Evolutionary conservation across 2,329 filamentous ascomycete species (phyloP).

Genomic region (Sphaerulina vaccinii): DNA sequence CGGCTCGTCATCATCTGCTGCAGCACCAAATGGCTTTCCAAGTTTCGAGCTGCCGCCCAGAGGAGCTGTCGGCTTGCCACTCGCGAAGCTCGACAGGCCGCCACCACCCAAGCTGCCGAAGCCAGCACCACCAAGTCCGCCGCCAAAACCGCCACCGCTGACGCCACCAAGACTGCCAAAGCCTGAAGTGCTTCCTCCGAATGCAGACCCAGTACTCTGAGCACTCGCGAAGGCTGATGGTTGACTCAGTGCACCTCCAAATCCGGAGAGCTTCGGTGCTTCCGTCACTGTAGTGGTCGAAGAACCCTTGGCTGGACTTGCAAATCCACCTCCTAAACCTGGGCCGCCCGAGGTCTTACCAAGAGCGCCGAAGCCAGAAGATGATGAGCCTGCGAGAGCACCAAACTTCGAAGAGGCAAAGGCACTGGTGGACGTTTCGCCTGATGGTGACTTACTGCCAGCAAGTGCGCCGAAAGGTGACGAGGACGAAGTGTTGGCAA

Average conservation of each 20-base stretch:
- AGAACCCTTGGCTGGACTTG: slow-evolving; percentile 37
- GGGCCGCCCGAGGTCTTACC: slow-evolving; percentile 34
- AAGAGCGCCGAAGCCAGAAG: slow-evolving; percentile 41
- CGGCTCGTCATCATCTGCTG: slow-evolving; percentile 54
- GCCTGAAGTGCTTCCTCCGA: slow-evolving; percentile 35
- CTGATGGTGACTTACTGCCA: slow-evolving; percentile 36
- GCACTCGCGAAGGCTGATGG: slow-evolving; percentile 33
- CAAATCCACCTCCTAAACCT: slow-evolving; percentile 34
- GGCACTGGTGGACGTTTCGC: slow-evolving; percentile 41
- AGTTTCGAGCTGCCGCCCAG: slow-evolving; percentile 51
- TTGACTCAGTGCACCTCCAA: slow-evolving; percentile 42
- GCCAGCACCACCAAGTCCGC: slow-evolving; percentile 26
- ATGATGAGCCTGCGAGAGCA: slow-evolving; percentile 41
- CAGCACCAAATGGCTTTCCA: slow-evolving; percentile 67
- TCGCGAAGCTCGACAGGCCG: slow-evolving; percentile 66
- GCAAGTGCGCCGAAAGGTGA: slow-evolving; percentile 51
- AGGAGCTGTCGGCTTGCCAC: slow-evolving; percentile 48
- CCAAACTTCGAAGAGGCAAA: slow-evolving; percentile 55
- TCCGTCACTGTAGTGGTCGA: slow-evolving; percentile 34
- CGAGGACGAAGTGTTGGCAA: slow-evolving; percentile 46
- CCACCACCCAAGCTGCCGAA: slow-evolving; percentile 45
- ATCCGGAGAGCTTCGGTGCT: slow-evolving; percentile 30
- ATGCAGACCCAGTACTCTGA: slow-evolving; percentile 31
- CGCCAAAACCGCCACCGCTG: slow-evolving; percentile 27
- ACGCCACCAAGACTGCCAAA: slow-evolving; percentile 34